Conservation (phyloP, 352 stramenopile genomes). For the Globisporangium rhizosaccharum region DNA sequence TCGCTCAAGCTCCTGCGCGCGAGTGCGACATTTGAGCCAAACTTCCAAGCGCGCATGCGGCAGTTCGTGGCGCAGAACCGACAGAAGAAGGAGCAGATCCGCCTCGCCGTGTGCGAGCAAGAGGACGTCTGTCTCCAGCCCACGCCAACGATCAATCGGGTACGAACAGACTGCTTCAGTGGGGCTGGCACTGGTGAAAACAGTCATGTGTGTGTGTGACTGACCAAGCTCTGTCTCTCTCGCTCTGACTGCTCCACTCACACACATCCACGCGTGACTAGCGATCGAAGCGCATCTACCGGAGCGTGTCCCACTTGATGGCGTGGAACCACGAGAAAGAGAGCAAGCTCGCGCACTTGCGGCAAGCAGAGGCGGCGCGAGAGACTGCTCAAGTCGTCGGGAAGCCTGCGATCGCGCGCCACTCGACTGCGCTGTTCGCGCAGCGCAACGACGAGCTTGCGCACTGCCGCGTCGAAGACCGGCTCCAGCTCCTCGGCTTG, state of each 20-base stretch:
- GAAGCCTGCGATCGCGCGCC: slow-evolving; percentile 28
- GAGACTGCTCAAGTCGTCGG: slow-evolving; percentile 24
- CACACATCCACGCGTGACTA: slow-evolving; percentile 3
- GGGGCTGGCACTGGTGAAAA: neutral
- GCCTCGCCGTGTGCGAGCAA: slow-evolving; percentile 25
- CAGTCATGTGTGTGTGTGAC: neutral
- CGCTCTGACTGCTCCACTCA: neutral
- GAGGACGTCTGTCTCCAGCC: slow-evolving; percentile 22
- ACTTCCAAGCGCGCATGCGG: slow-evolving; percentile 61
- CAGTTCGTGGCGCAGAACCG: slow-evolving; percentile 33
- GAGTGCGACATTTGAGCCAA: slow-evolving; percentile 46
- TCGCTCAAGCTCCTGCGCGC: slow-evolving; percentile 38
- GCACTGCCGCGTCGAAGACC: slow-evolving; percentile 61
- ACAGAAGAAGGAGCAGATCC: slow-evolving; percentile 43
- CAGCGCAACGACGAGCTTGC: slow-evolving; percentile 44
- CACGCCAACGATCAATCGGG: slow-evolving; percentile 50
- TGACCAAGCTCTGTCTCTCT: neutral
- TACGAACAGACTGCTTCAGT: slow-evolving; percentile 12
- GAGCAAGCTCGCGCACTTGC: slow-evolving; percentile 40
- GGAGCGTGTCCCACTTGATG: slow-evolving; percentile 56
- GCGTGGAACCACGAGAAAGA: slow-evolving; percentile 59
- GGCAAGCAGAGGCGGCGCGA: slow-evolving; percentile 24
- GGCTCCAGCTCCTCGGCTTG: slow-evolving; percentile 56
- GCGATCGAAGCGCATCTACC: slow-evolving; percentile 53
- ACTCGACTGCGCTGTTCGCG: slow-evolving; percentile 27